Evolutionary conservation across 179 eudicot species (phyloP), one percentile per base, ranked within the genome.

Genomic region (Beta corolliflora): DNA sequence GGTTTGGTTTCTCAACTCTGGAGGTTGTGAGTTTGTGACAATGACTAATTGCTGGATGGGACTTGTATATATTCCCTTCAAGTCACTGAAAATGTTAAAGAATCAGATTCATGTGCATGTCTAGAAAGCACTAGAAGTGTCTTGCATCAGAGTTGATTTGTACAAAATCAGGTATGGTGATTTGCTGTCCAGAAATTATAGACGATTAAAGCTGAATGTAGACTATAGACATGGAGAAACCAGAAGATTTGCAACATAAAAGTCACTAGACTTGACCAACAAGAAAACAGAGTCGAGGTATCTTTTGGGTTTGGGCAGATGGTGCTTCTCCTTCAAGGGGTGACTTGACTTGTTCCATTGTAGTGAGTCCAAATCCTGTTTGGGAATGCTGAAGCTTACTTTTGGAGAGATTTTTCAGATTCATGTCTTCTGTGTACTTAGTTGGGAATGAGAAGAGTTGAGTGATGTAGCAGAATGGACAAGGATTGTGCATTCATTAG

Each of bases 141-240:
- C 46, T 53, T 41, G 58, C 41, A 29, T 23, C 36, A 61, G 56
- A 58, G 15, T 29, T 72, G 21, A 71, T 4, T 8, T 60, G 52
- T 46, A n/a, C 0, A n/a, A 31, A 59, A 29, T 54, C 19, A 8
- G 78, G 41, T 46, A 25, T 29, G 23, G 11, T 48, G 41, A 36
- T 63, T 0, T 16, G 7, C 55, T 60, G 58, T 77, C 45, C 54
- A 74, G 50, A 41, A 25, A 44, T 16, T 7, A 54, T 81, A 50
- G 67, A 14, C 36, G 9, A 31, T 21, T 36, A 67, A 68, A 80
- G 59, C 12, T 72, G 71, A 72, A 61, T 72, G 63, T 60, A 41
- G 31, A 56, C 52, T 6, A 5, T 56, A 16, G 65, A 5, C 9
- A 3, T 78, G 67, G 73, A 16, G 48, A 29, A 19, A 36, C 41